phyloP scores from a whole-genome alignment of 495 filamentous ascomycete species.

The Talaromyces nanjingensis region DNA sequence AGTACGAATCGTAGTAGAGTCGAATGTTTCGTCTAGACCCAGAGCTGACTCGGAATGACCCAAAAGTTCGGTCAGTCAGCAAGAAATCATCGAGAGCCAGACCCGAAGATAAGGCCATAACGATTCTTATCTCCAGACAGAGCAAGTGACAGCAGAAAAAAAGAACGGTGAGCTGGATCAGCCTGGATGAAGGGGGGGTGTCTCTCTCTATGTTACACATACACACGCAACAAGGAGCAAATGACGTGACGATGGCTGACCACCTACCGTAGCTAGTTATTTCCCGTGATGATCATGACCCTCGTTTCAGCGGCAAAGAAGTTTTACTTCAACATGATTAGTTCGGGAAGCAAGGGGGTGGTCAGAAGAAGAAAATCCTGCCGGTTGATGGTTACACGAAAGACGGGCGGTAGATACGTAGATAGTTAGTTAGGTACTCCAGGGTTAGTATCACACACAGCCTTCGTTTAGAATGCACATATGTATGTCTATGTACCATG shows the following conservation, averaged over 20 bases:
- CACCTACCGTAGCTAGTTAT: background rate
- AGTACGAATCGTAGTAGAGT: background rate
- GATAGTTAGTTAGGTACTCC: too few species aligned
- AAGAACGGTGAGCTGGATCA: constrained; percentile 2
- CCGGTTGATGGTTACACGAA: background rate
- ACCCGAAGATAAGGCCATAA: background rate
- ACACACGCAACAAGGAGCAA: background rate
- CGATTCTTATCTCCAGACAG: background rate
- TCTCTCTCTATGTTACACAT: background rate
- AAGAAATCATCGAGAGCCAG: background rate
- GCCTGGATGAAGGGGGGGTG: background rate
- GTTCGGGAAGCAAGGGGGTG: background rate
- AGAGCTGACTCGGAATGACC: background rate
- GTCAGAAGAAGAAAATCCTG: background rate
- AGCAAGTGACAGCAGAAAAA: background rate
- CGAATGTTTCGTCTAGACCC: background rate
- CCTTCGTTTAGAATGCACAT: background rate
- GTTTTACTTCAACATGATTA: background rate
- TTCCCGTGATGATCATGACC: background rate
- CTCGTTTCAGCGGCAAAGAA: background rate
- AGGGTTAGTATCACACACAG: background rate
- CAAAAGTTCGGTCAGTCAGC: background rate
- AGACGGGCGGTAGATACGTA: background rate
- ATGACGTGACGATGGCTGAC: background rate
- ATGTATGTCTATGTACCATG: background rate